Evolutionary conservation across 23 red algal species (phyloP), one percentile per base, ranked within the genome.

Genomic region (Agarophyton chilense): DNA sequence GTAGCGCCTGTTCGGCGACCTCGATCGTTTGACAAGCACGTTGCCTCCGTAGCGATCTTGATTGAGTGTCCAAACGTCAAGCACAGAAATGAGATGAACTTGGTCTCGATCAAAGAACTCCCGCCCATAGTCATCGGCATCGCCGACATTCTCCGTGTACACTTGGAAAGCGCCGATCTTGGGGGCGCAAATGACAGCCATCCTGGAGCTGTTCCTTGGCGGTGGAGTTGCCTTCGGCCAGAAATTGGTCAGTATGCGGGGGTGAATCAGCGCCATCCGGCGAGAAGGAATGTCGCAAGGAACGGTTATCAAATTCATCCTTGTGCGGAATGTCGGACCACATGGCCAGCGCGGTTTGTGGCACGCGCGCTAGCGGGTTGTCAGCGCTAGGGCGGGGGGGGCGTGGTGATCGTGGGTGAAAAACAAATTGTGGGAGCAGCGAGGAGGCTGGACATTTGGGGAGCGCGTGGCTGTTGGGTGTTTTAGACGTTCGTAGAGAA

Each of bases 131-230:
- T 99, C 97, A 82, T 99, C 97, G 0, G 97, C 94, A 70, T 99
- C 97, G 62, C 97, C 97, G 8, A 92, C 72, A 84, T 99, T 99
- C 73, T 81, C 55, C 24, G 90, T 78, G 76, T 90, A 99, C n/a
- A 96, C 93, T 78, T 99, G 97, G 39, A 99, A 92, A 26, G 97
- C 97, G 6, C 97, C 97, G 55, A 75, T 85, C 83, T 99, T 96
- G 39, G 94, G n/a, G 96, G 43, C 77, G 66, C 67, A 90, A 28
- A 42, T 80, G 51, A 8, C 24, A 39, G 35, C 32, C 51, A 14
- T 61, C 77, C 31, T n/a, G n/a, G n/a, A n/a, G n/a, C n/a, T 61
- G 46, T 35, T 80, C 77, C 10, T 2, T 32, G 21, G 77, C 19
- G 12, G 6, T 19, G 10, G 25, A 55, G 18, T 74, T 31, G 41